Percentiles rank a stretch among this genome's conserved stretches.
These are phyloP conservation scores for Phaeophleospora eucalypticola DNA, from an alignment of 2,329 filamentous ascomycete genomes.

Conservation along the genomic window DNA sequence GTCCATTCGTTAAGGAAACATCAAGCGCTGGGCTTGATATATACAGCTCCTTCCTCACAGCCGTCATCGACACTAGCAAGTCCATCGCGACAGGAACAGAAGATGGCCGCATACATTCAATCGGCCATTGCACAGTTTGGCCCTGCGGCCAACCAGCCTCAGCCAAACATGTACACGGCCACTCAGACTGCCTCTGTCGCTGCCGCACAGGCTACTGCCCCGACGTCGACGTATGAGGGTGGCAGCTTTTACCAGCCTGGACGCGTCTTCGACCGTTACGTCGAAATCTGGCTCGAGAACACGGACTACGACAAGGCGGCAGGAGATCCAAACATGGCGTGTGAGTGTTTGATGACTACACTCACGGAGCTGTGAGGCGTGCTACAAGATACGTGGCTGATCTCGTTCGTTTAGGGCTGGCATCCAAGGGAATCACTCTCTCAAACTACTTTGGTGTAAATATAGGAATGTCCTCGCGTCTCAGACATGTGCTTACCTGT, in stretches of 20 bases:
- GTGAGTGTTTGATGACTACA: no score
- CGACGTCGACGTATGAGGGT: slow-evolving; percentile 57
- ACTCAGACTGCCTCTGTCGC: slow-evolving; percentile 51
- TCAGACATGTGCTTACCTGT: no score
- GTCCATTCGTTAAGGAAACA: no score
- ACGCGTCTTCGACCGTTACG: slow-evolving; percentile 67
- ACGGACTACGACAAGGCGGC: slow-evolving; percentile 62
- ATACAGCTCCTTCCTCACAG: no score
- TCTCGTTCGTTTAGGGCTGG: no score
- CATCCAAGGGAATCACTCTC: slow-evolving; percentile 59
- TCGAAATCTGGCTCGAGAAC: slow-evolving; percentile 75
- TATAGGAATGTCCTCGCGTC: no score
- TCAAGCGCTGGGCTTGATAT: no score
- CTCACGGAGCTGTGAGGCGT: no score
- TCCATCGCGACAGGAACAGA: no score
- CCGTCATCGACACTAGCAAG: no score
- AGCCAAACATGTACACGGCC: slow-evolving; percentile 42
- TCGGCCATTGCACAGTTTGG: slow-evolving; percentile 2
- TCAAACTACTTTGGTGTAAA: slow-evolving; percentile 50
- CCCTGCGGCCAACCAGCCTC: slow-evolving; percentile 3
- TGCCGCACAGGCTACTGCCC: slow-evolving; percentile 50
- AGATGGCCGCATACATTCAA: background rate
- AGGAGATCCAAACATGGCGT: slow-evolving; percentile 58
- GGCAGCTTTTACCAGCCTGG: slow-evolving; percentile 61
- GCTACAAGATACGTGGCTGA: no score